Percentiles rank a stretch among this genome's conserved stretches.
phyloP scores from a whole-genome alignment of 306 rosid species.

The Begonia masoniana region DNA sequence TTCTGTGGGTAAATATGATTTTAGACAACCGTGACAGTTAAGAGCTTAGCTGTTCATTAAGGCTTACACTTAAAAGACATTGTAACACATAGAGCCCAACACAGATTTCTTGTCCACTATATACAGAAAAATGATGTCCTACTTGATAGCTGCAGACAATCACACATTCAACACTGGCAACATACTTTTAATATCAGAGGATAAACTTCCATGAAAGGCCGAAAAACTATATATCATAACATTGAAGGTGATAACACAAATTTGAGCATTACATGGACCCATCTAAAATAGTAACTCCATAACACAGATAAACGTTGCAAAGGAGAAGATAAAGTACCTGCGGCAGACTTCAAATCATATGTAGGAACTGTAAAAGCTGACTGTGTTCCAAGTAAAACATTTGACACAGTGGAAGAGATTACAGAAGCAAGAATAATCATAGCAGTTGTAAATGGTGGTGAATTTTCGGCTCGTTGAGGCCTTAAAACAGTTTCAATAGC shows the following conservation, averaged over 20 bases:
- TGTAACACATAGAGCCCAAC: too few relatives aligned
- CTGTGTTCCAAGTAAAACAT: constrained; percentile 71
- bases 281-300: too few relatives aligned
- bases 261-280: too few relatives aligned
- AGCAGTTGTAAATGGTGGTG: constrained; percentile 98
- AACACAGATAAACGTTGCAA: neutral
- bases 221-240: too few relatives aligned
- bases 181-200: too few relatives aligned
- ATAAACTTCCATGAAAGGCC: too few relatives aligned
- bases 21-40: too few relatives aligned
- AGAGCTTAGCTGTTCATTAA: too few relatives aligned
- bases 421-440: constrained; percentile 99
- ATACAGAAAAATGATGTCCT: too few relatives aligned
- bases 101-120: neutral
- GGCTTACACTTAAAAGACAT: neutral
- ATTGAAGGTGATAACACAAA: neutral
- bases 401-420: constrained; percentile 87
- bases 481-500: constrained; percentile 95
- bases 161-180: too few relatives aligned
- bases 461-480: constrained; percentile 92
- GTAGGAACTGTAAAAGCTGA: constrained; percentile 88
- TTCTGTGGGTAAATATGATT: too few relatives aligned
- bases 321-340: constrained; percentile 37
- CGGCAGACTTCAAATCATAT: constrained; percentile 96
- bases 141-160: too few relatives aligned